Percentiles rank a stretch among this genome's conserved stretches.
phyloP scores from a whole-genome alignment of 192 early-diverging fungal species.

The Podila verticillata region DNA sequence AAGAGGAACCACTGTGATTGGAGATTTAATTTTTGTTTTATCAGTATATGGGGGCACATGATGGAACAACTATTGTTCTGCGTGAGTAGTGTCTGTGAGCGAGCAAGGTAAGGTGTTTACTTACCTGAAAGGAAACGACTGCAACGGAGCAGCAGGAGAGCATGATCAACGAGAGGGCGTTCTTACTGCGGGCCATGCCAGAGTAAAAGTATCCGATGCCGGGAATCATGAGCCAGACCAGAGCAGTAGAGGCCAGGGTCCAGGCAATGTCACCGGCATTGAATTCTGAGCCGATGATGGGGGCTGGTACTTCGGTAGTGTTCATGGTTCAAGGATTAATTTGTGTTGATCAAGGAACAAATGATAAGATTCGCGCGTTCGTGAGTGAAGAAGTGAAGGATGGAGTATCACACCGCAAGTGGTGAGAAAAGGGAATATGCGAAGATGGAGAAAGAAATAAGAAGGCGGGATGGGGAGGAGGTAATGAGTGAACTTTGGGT shows the following conservation, averaged over 20 bases:
- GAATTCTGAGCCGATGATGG: constrained; percentile 19
- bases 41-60: background rate
- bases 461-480: too few species aligned
- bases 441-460: background rate
- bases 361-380: background rate
- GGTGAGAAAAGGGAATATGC: background rate
- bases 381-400: background rate
- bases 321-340: constrained; percentile 1
- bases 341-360: background rate
- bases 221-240: constrained; percentile 96
- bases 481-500: background rate
- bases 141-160: constrained; percentile 82
- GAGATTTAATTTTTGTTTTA: background rate
- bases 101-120: background rate
- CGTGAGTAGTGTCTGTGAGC: background rate
- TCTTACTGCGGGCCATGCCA: constrained; percentile 92
- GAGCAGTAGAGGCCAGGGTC: constrained; percentile 74
- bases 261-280: constrained; percentile 69
- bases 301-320: constrained; percentile 7
- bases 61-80: background rate
- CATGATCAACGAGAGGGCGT: constrained; percentile 91
- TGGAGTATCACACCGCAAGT: background rate
- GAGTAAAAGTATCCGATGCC: constrained; percentile 97
- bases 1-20: constrained; percentile 83
- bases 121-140: constrained; percentile 85